phyloP scores from a whole-genome alignment of 2,329 filamentous ascomycete genomes.

The Colletotrichum sp. region DNA sequence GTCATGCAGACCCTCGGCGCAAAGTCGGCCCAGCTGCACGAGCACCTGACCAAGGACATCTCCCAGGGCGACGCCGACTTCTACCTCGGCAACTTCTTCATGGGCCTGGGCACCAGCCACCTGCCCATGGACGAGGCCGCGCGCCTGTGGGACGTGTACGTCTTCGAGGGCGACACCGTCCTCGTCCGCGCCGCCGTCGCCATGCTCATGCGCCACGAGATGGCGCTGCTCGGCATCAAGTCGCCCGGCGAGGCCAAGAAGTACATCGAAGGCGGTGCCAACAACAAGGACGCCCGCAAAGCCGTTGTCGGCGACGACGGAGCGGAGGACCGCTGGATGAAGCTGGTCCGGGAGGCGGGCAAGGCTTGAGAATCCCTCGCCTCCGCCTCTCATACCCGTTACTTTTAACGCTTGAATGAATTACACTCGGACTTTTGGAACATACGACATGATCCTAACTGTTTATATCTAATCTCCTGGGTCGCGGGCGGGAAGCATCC shows the following conservation, averaged over 20 bases:
- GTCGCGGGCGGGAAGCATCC: neutral
- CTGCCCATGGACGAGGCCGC: constrained; percentile 73
- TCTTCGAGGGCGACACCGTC: constrained; percentile 79
- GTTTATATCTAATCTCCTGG: constrained; percentile 22
- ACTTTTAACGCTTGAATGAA: constrained; percentile 18
- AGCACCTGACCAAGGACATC: constrained; percentile 63
- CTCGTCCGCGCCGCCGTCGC: constrained; percentile 76
- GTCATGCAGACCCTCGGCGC: constrained; percentile 69
- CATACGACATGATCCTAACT: constrained; percentile 21
- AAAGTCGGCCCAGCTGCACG: constrained; percentile 68
- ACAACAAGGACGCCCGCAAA: constrained; percentile 17
- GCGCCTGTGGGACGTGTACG: constrained; percentile 81
- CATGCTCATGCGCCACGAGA: constrained; percentile 61
- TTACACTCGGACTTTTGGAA: constrained; percentile 9
- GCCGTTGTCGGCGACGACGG: constrained; percentile 31
- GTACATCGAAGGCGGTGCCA: constrained; percentile 33
- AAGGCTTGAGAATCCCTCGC: constrained; percentile 29
- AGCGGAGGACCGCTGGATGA: constrained; percentile 55
- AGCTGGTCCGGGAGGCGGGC: constrained; percentile 41
- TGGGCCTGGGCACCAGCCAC: constrained; percentile 66
- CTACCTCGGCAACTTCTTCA: constrained; percentile 67
- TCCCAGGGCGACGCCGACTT: constrained; percentile 49
- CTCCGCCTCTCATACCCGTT: neutral
- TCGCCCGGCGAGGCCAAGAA: constrained; percentile 48
- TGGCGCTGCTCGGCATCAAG: constrained; percentile 52